Conservation (phyloP, 2,329 filamentous ascomycete species). For the Chaetomiaceae sp. region DNA sequence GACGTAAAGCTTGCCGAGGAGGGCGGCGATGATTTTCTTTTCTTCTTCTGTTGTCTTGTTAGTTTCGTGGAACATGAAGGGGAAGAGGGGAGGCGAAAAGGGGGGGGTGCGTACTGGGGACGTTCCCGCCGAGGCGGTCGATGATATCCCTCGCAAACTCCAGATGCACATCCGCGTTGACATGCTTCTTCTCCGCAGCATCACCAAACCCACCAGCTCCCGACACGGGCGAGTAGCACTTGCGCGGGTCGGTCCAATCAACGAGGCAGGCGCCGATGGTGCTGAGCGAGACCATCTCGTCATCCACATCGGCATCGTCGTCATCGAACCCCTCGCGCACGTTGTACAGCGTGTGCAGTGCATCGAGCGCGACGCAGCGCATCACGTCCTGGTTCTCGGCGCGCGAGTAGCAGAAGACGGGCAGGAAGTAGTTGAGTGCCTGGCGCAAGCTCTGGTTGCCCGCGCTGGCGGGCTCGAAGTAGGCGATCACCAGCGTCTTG, state of each 20-base stretch:
- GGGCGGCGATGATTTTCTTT: constrained; percentile 69
- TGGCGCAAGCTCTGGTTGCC: constrained; percentile 79
- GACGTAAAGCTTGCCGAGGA: constrained; percentile 79
- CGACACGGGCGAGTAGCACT: constrained; percentile 52
- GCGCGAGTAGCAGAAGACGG: constrained; percentile 85
- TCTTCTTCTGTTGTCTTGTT: constrained; percentile 64
- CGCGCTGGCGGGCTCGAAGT: constrained; percentile 80
- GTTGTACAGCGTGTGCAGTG: constrained; percentile 68
- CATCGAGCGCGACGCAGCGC: constrained; percentile 64
- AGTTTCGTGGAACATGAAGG: not conserved
- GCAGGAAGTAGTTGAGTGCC: constrained; percentile 86
- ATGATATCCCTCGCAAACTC: constrained; percentile 71
- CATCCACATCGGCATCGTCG: constrained; percentile 67
- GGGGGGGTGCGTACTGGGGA: constrained; percentile 52
- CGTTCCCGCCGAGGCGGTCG: constrained; percentile 61
- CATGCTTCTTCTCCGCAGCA: constrained; percentile 50
- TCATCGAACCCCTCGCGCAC: constrained; percentile 66
- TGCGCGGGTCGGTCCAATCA: constrained; percentile 92
- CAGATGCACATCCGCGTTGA: constrained; percentile 74
- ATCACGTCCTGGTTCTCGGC: constrained; percentile 78
- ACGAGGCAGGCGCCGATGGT: constrained; percentile 76
- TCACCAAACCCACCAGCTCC: constrained; percentile 34
- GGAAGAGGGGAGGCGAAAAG: not conserved
- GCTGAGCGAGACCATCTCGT: constrained; percentile 71
- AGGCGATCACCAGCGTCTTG: constrained; percentile 74